These are phyloP conservation scores for Solanum phureja DNA, from an alignment of 257 asterid genomes.

Conservation along the genomic window DNA sequence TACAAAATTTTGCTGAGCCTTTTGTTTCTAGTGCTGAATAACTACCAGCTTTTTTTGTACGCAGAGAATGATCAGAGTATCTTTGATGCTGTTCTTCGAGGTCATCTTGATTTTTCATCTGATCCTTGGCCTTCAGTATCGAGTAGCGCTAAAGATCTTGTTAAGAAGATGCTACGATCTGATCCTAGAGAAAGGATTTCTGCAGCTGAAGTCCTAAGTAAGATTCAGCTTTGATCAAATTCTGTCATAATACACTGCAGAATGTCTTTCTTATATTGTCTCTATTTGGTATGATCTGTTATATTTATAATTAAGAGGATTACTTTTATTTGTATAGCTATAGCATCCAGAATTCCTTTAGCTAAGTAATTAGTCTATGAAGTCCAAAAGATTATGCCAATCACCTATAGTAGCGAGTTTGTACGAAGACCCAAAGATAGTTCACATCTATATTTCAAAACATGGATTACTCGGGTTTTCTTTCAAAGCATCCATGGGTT, in stretches of 20 bases:
- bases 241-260: neutral
- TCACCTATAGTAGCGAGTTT: neutral
- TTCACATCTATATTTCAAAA: neutral
- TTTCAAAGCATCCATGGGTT: neutral
- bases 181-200: conserved; percentile 73
- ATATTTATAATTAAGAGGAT: neutral
- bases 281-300: neutral
- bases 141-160: conserved; percentile 91
- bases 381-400: neutral
- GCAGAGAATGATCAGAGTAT: conserved; percentile 84
- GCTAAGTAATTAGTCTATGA: neutral
- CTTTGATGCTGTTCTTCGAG: conserved; percentile 68
- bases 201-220: conserved; percentile 77
- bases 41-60: conserved; percentile 1
- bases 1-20: neutral
- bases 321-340: neutral
- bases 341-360: neutral
- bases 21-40: neutral
- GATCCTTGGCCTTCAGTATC: conserved; percentile 94
- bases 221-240: conserved; percentile 5
- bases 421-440: neutral
- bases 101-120: conserved; percentile 19
- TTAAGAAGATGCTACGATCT: conserved; percentile 84
- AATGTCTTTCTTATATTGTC: neutral
- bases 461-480: neutral